These are phyloP conservation scores for Lactifluus hygrophoroides DNA, from an alignment of 768 basidiomycete genomes.

Conservation along the genomic window DNA sequence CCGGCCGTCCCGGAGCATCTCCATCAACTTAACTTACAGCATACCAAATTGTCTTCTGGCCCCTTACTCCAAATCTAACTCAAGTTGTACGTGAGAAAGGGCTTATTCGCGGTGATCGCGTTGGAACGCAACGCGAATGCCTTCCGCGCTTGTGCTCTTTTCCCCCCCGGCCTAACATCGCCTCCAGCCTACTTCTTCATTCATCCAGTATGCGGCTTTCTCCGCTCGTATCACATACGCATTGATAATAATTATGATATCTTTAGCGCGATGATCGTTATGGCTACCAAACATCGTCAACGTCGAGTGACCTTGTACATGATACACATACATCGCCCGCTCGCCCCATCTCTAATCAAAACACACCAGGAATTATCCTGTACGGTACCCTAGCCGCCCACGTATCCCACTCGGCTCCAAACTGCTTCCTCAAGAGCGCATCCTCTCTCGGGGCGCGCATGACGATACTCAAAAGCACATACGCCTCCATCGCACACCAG, in stretches of 20 bases:
- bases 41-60: no score
- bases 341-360: neutral
- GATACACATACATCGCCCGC: neutral
- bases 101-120: no score
- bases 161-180: neutral
- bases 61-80: no score
- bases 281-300: neutral
- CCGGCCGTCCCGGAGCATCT: neutral
- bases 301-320: neutral
- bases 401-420: conserved; percentile 17
- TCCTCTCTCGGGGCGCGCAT: conserved; percentile 12
- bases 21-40: neutral
- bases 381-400: conserved; percentile 17
- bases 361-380: conserved; percentile 17
- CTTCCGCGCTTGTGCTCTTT: neutral
- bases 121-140: no score
- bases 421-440: conserved; percentile 11
- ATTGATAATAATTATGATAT: neutral
- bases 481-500: conserved; percentile 14
- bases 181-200: neutral
- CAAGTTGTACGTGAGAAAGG: neutral
- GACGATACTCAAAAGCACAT: conserved; percentile 15
- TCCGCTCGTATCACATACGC: neutral
- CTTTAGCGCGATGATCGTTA: neutral
- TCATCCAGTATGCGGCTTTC: neutral